Conservation (phyloP, 768 basidiomycete genomes). For the Leucocoprinus sp. region DNA sequence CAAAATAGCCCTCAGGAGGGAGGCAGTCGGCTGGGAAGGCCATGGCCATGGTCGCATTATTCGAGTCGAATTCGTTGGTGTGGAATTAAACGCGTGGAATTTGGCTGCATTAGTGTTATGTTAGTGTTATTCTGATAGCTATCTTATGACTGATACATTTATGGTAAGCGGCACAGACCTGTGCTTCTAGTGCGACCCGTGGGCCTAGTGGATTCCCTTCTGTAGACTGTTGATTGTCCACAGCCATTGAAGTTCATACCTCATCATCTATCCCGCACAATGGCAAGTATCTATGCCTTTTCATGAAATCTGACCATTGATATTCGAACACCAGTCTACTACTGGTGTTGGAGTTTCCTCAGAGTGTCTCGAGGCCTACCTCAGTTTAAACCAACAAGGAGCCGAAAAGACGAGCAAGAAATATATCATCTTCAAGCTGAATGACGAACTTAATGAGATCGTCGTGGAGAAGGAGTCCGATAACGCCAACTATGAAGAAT, state of each 20-base stretch:
- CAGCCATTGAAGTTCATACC: constrained; percentile 20
- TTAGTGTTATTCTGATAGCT: too few species aligned
- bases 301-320: constrained; percentile 6
- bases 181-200: too few species aligned
- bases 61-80: too few species aligned
- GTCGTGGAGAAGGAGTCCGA: constrained; percentile 60
- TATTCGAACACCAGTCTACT: constrained; percentile 37
- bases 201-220: too few species aligned
- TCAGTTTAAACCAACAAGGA: too few species aligned
- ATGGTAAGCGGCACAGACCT: too few species aligned
- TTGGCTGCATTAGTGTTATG: too few species aligned
- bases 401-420: constrained; percentile 58
- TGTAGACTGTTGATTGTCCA: constrained; percentile 14
- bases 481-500: constrained; percentile 55
- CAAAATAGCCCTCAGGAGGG: too few species aligned
- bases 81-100: too few species aligned
- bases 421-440: constrained; percentile 79
- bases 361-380: constrained; percentile 51
- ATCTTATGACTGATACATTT: too few species aligned
- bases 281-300: constrained; percentile 18
- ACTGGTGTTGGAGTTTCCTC: constrained; percentile 60
- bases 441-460: constrained; percentile 57
- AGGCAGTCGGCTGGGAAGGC: too few species aligned
- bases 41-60: too few species aligned
- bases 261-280: constrained; percentile 15